These are phyloP conservation scores for Solanum hybrid DNA, from an alignment of 305 asterid genomes.

Conservation along the genomic window DNA sequence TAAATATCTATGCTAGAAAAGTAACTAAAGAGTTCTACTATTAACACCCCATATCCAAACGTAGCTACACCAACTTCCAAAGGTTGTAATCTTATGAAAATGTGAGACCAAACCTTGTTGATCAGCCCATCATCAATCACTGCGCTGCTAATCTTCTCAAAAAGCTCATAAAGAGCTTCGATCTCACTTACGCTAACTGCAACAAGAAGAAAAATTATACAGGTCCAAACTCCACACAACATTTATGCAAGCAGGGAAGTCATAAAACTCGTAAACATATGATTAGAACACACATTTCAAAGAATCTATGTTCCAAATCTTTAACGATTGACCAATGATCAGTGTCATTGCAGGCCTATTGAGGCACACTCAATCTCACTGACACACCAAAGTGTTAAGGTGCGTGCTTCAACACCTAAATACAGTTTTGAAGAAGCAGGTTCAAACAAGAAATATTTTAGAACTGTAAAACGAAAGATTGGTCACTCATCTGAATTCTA, in stretches of 20 bases:
- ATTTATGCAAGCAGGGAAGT: background rate
- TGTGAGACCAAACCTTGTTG: slow-evolving; percentile 52
- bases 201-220: slow-evolving; percentile 3
- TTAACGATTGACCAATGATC: background rate
- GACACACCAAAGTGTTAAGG: background rate
- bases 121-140: slow-evolving; percentile 96
- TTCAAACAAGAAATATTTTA: background rate
- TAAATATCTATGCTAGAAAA: background rate
- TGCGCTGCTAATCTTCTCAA: slow-evolving; percentile 96
- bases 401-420: background rate
- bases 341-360: background rate
- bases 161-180: slow-evolving; percentile 91
- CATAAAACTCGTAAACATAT: background rate
- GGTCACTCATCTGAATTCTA: background rate
- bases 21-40: background rate
- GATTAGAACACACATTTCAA: background rate
- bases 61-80: background rate
- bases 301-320: background rate
- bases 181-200: slow-evolving; percentile 98
- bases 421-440: background rate
- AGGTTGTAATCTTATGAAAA: background rate
- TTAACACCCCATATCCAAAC: background rate
- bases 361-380: background rate
- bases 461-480: background rate
- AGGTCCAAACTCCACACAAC: background rate